Percentiles rank a stretch among this genome's conserved stretches.
These are phyloP conservation scores for Metschnikowia peoriensis DNA, from an alignment of 805 yeast genomes.

Conservation along the genomic window DNA sequence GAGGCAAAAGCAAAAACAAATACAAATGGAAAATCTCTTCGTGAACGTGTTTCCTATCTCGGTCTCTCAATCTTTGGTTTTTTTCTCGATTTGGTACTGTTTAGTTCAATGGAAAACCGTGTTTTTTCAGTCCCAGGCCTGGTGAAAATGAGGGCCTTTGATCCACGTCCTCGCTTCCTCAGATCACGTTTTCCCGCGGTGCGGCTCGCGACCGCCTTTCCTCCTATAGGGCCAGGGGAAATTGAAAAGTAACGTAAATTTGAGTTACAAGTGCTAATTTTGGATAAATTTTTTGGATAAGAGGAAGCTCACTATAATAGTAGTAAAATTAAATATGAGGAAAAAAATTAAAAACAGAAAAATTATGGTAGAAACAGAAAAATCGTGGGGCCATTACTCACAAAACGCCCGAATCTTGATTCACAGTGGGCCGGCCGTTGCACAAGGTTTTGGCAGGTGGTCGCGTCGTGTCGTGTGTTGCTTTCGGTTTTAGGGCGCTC, in stretches of 20 bases:
- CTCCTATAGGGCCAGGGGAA: too few relatives aligned
- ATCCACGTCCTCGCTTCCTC: constrained; percentile 1
- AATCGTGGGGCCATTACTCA: neutral
- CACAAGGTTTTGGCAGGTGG: neutral
- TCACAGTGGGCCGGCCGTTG: neutral
- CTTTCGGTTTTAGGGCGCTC: neutral
- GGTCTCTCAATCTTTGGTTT: too few relatives aligned
- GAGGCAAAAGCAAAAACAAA: too few relatives aligned
- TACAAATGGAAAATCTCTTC: neutral
- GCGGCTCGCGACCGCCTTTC: neutral
- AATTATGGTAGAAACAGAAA: too few relatives aligned
- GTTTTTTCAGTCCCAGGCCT: neutral
- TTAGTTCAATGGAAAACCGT: neutral
- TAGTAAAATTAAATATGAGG: too few relatives aligned
- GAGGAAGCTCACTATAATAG: neutral
- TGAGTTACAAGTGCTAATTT: too few relatives aligned
- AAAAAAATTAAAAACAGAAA: neutral
- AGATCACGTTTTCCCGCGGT: constrained; percentile 5
- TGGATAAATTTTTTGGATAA: too few relatives aligned
- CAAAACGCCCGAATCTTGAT: neutral
- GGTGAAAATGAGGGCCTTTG: neutral
- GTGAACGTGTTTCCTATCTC: neutral
- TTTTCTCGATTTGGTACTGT: too few relatives aligned
- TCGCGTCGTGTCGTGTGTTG: neutral
- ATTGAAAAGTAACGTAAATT: too few relatives aligned